Evolutionary conservation across 768 basidiomycete species (phyloP).

Genomic region (Naematelia aurantialba): DNA sequence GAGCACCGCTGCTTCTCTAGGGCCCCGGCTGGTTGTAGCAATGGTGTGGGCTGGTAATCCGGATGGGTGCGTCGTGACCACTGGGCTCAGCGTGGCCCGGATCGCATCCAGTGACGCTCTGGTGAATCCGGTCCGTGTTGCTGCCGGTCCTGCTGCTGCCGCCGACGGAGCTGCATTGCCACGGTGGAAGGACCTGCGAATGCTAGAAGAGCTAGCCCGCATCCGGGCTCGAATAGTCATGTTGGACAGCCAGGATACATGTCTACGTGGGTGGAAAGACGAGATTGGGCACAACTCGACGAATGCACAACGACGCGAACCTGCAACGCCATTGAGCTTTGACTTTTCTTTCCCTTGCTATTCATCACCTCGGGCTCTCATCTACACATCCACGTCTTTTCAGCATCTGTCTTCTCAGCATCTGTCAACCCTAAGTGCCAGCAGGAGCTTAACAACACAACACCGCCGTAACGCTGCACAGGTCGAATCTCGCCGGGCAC

Average conservation of each 20-base stretch:
- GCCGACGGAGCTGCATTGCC: background rate
- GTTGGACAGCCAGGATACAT: background rate
- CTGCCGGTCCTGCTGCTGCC: background rate
- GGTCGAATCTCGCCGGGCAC: background rate
- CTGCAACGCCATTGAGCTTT: too few relatives aligned
- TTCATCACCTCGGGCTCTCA: too few relatives aligned
- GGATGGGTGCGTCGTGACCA: constrained; percentile 5
- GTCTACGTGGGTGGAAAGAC: background rate
- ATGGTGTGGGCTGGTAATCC: constrained; percentile 21
- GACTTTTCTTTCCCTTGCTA: too few relatives aligned
- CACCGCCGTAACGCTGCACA: too few relatives aligned
- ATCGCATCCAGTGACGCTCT: constrained; percentile 8
- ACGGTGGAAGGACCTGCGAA: background rate
- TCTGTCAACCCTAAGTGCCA: too few relatives aligned
- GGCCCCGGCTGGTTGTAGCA: background rate
- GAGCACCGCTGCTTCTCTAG: constrained; percentile 42
- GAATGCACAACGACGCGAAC: too few relatives aligned
- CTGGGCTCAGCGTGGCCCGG: constrained; percentile 13
- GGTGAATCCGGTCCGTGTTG: constrained; percentile 17
- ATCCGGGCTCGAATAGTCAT: background rate
- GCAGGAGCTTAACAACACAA: too few relatives aligned
- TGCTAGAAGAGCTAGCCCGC: background rate
- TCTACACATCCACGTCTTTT: too few relatives aligned
- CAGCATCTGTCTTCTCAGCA: too few relatives aligned
- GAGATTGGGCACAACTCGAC: too few relatives aligned